Base-by-base conservation (phyloP, 768 basidiomycete species). In the Kondoa subrosea region DNA sequence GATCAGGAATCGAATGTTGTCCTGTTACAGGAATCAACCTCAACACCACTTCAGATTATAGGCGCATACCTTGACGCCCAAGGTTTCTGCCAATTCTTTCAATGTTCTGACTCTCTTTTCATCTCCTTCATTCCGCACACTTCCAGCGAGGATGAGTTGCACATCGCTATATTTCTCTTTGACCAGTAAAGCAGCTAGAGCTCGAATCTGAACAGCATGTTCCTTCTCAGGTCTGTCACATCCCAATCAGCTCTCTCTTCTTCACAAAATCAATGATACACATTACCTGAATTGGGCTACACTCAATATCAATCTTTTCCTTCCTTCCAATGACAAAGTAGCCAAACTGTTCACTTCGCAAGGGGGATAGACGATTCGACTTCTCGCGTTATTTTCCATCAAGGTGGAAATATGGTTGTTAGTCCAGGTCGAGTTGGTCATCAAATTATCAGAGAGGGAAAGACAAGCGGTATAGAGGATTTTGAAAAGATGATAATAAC, bases 351-450 rank as follows among this genome's bases (percentile, higher is more conserved):
- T 80, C 0, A 88, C 91, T 72, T 93, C 89, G 74, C 95, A 97
- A 0, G 95, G 88, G 0, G 95, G 93, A 75, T 90, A 96, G 0
- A 95, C 88, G 60, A 85, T 85, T 27, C 71, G 27, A 26, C 69
- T 67, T 34, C 50, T 34, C 50, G 69, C 21, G 34, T 40, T 33
- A 25, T 59, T 31, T 14, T 26, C 27, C 15, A 25, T 56, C 62
- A 95, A 85, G 1, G 83, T 80, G 71, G 87, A 82, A 70, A 96
- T 80, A 73, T 97, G 95, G 56, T 81, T 81, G 72, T 85, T 84
- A 1, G 93, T 97, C 93, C 95, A 97, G 0, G 88, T 85, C 2
- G 91, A 95, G 77, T 97, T 97, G 72, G 88, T 91, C 89, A 93
- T 91, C 58, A 88, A 66, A 26, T 73, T 67, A 63, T 77, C 73